A percentile compares a stretch with the other conserved stretches of the same genome.
Conservation (phyloP, 2,329 filamentous ascomycete species). For the Rutstroemia sp. region DNA sequence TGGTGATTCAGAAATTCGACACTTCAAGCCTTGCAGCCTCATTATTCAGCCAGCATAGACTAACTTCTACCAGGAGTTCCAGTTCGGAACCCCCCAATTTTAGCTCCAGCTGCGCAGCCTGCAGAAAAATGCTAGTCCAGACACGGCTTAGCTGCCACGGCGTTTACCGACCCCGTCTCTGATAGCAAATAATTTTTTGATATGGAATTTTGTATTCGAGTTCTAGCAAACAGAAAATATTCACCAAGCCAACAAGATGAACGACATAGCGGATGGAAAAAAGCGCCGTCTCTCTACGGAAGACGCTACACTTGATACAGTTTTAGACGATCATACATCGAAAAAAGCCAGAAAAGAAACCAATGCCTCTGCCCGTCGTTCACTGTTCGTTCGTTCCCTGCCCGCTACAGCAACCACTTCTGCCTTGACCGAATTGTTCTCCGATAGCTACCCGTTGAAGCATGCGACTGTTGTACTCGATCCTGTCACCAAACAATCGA, state of each 20-base stretch:
- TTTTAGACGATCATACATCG: slow-evolving; percentile 28
- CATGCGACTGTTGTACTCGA: slow-evolving; percentile 91
- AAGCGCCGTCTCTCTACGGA: slow-evolving; percentile 25
- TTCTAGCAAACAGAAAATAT: not conserved
- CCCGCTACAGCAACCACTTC: slow-evolving; percentile 74
- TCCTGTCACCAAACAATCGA: slow-evolving; percentile 75
- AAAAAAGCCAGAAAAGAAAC: slow-evolving; percentile 55
- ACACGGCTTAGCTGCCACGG: not conserved
- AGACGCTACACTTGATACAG: slow-evolving; percentile 12
- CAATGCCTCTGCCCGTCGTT: slow-evolving; percentile 42
- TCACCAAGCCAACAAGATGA: not conserved
- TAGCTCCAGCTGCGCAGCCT: not conserved
- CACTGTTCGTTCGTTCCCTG: slow-evolving; percentile 87
- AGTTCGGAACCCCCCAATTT: not conserved
- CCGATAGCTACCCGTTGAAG: slow-evolving; percentile 88
- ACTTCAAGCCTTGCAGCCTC: no score
- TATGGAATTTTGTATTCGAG: not conserved
- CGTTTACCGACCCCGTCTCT: not conserved
- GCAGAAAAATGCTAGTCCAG: not conserved
- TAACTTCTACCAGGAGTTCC: no score
- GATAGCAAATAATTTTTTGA: slow-evolving; percentile 9
- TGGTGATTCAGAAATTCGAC: no score
- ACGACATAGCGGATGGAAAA: slow-evolving; percentile 14
- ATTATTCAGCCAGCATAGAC: no score
- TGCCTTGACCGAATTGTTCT: slow-evolving; percentile 80